Base-by-base conservation (phyloP, 2,329 filamentous ascomycete species). In the Zalaria sp. region DNA sequence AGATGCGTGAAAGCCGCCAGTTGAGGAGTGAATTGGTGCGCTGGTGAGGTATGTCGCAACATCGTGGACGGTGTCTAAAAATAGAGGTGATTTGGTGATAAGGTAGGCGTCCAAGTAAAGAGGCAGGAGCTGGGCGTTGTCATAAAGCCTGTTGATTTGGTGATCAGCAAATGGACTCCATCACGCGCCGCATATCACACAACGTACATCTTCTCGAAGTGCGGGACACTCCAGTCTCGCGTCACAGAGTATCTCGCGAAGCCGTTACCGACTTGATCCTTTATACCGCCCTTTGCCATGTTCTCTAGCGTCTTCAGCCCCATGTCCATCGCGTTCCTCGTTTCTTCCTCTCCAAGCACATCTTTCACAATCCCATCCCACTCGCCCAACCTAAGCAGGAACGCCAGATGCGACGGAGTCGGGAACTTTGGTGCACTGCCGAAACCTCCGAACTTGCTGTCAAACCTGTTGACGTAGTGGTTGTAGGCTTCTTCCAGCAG, bases 241-340 rank as follows among this genome's bases (percentile, higher is more conserved):
- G 89, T 96, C 5, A 93, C 82, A 9, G 86, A 93, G 57, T 93
- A 95, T 40, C 89, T 76, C 32, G 81, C 77, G 52, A 87, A 86
- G 5, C 84, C 83, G 55, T 83, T 75, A 35, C 83, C 83, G 46
- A 89, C 73, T 46, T 84, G 81, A 53, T 87, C 83, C 47, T 83
- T 73, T 40, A 83, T 77, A 9, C 78, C 80, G 18, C 80, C 79
- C 38, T 75, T 72, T 10, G 75, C 75, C 75, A 96, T 91, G 44
- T 77, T 78, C 34, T 83, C 73, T 38, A 98, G 64, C 0, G 88
- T 95, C 44, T 80, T 73, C 25, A 93, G 60, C 1, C 82, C 85
- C 78, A 95, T 95, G 5, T 77, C 69, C 11, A 76, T 77, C 1
- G 86, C 85, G 44, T 78, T 74, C 10, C 71, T 69, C 52, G 82